Conservation (phyloP, 768 basidiomycete genomes). For the Pleurotus pulmonarius region DNA sequence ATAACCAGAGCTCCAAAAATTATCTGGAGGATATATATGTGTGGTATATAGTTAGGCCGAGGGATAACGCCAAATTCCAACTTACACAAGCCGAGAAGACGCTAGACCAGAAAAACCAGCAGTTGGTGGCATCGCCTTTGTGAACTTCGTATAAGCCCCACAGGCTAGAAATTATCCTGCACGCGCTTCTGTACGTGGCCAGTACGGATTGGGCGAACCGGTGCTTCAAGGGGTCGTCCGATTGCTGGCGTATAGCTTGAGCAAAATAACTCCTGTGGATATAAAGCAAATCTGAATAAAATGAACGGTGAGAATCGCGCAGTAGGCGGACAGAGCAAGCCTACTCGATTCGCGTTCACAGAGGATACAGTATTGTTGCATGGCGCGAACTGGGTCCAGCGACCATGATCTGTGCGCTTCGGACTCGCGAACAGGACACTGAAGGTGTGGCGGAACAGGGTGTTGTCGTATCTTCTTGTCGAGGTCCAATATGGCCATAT, state of each 20-base stretch:
- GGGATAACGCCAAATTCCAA: constrained; percentile 6
- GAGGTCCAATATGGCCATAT: constrained; percentile 41
- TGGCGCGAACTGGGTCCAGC: constrained; percentile 28
- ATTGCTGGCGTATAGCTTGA: constrained; percentile 37
- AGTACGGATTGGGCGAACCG: constrained; percentile 43
- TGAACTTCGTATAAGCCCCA: constrained; percentile 32
- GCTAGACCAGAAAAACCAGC: constrained; percentile 52
- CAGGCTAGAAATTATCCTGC: constrained; percentile 36
- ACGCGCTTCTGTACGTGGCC: constrained; percentile 40
- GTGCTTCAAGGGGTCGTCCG: constrained; percentile 40
- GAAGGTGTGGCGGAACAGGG: constrained; percentile 40
- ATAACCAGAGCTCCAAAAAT: constrained; percentile 43
- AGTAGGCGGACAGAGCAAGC: neutral
- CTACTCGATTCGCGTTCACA: constrained; percentile 43
- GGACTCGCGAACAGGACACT: constrained; percentile 27
- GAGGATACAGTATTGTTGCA: constrained; percentile 42
- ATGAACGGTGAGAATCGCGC: neutral
- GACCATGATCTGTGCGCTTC: constrained; percentile 36
- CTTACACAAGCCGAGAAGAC: constrained; percentile 47
- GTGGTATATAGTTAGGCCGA: neutral
- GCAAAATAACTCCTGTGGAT: constrained; percentile 48
- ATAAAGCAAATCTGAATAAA: constrained; percentile 33
- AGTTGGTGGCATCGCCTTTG: constrained; percentile 24
- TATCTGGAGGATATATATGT: constrained; percentile 23
- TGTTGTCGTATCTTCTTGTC: constrained; percentile 51